Percentiles rank a stretch among this genome's conserved stretches.
These are phyloP conservation scores for Neocucurbitaria cava DNA, from an alignment of 2,329 filamentous ascomycete species.

Conservation along the genomic window DNA sequence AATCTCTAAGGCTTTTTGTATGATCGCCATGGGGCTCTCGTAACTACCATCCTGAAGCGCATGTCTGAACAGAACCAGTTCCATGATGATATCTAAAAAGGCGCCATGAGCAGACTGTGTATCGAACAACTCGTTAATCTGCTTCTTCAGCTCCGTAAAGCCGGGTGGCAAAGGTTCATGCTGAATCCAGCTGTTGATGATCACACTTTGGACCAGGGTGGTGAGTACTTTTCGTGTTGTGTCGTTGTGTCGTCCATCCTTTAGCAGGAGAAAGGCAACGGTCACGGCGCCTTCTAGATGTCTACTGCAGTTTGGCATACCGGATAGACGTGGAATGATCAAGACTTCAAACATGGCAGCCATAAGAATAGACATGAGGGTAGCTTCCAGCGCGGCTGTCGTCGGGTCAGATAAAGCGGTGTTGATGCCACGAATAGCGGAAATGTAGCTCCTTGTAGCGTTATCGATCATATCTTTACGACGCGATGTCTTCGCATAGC, in stretches of 20 bases:
- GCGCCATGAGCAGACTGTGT: constrained; percentile 13
- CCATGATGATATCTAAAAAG: constrained; percentile 27
- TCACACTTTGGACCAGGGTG: constrained; percentile 26
- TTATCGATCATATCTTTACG: constrained; percentile 19
- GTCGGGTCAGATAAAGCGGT: constrained; percentile 18
- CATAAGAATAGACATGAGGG: constrained; percentile 33
- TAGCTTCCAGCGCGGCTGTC: constrained; percentile 22
- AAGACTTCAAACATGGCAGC: constrained; percentile 39
- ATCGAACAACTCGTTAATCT: constrained; percentile 12
- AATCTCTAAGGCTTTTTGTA: constrained; percentile 18
- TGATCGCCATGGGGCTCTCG: constrained; percentile 8
- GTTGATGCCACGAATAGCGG: constrained; percentile 33
- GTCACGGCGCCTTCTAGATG: constrained; percentile 38
- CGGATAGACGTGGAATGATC: constrained; percentile 19
- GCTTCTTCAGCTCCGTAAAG: constrained; percentile 20
- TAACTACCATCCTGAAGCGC: constrained; percentile 5
- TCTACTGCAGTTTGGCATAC: constrained; percentile 31
- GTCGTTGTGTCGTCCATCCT: constrained; percentile 17
- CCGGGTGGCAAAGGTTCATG: constrained; percentile 24
- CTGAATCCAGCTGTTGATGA: constrained; percentile 37
- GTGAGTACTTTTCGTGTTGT: constrained; percentile 20
- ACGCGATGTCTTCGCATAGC: constrained; percentile 25
- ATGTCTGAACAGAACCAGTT: constrained; percentile 24
- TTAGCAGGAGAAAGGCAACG: constrained; percentile 29
- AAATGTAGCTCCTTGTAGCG: constrained; percentile 28